phyloP scores from a whole-genome alignment of 805 yeast species.

The Cyberlindnera bimundalis region DNA sequence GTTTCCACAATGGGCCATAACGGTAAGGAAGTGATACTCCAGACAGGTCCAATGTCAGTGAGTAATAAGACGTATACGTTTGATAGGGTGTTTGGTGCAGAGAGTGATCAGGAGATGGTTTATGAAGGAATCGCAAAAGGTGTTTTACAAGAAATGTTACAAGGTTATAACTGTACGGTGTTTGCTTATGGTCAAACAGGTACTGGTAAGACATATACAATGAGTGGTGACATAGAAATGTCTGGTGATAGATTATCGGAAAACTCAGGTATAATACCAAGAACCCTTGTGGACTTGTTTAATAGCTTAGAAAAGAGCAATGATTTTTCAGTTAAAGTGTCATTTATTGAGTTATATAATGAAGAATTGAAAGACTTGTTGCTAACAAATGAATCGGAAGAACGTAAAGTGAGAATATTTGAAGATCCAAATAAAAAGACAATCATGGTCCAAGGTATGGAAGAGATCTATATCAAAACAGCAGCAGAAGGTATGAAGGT shows the following conservation, averaged over 20 bases:
- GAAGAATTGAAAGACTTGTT: constrained; percentile 75
- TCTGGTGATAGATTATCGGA: constrained; percentile 34
- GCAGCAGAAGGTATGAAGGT: constrained; percentile 50
- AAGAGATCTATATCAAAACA: constrained; percentile 46
- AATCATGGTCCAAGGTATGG: constrained; percentile 54
- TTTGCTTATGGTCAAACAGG: constrained; percentile 91
- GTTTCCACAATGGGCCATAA: constrained; percentile 45
- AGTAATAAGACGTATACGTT: constrained; percentile 56
- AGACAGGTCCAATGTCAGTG: constrained; percentile 35
- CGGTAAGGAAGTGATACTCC: constrained; percentile 44
- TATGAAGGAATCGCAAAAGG: constrained; percentile 62
- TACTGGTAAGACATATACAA: constrained; percentile 74
- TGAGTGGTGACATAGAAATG: constrained; percentile 65
- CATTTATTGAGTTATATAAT: constrained; percentile 78
- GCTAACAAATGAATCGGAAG: constrained; percentile 31
- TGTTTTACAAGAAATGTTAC: constrained; percentile 57
- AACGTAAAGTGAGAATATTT: constrained; percentile 48
- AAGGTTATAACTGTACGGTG: constrained; percentile 74
- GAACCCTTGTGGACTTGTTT: constrained; percentile 56
- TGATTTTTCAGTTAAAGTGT: constrained; percentile 63
- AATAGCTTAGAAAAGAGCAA: constrained; percentile 37
- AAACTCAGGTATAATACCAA: constrained; percentile 62
- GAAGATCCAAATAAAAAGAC: constrained; percentile 46
- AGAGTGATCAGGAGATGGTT: constrained; percentile 65
- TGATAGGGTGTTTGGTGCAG: constrained; percentile 79